Evolutionary conservation across 352 stramenopile genomes (phyloP), one percentile per base, ranked within the genome.

Genomic region (Globisporangium yorkense): DNA sequence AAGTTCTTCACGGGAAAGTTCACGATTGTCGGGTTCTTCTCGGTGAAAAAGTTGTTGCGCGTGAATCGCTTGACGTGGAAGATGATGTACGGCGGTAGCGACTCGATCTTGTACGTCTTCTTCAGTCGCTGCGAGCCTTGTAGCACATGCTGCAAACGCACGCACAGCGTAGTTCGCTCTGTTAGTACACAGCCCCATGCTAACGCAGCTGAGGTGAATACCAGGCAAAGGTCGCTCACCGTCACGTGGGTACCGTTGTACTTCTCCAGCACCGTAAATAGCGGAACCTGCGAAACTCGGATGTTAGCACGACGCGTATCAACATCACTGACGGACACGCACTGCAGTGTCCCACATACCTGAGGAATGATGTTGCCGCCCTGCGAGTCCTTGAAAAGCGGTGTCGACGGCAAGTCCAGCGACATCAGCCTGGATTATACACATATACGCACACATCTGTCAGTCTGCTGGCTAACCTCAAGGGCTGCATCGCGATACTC

Each of bases 1-100:
- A 99, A 78, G 71, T 99, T 99, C 70, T 98, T 98, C 33, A 99
- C 92, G 5, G 97, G 97, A 62, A 99, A 99, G 37, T 97, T 97
- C 8, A 99, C 97, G 76, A 99, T 99, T 10, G 97, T 99, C 29
- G 96, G 96, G 70, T 99, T 99, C 76, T 99, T 99, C 79, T 99
- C 97, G 1, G 91, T 81, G 57, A 96, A 98, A 64, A 99, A 99
- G 51, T 97, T 95, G 78, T 99, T 99, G 24, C 88, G 89, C 37
- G 93, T 98, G 68, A 99, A 99, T 16, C 97, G 88, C 65, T 93
- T 96, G 39, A 99, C 79, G 67, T 99, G 92, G 56, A 99, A 89
- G 41, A 99, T 97, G 6, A 99, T 66, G 72, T 98, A 99, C 24
- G 62, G 66, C 13, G 97, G 97, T 15, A 99, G 72, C 20, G 82